Evolutionary conservation across 768 basidiomycete genomes (phyloP), one percentile per base, ranked within the genome.

Genomic region (Myochromella boudieri): DNA sequence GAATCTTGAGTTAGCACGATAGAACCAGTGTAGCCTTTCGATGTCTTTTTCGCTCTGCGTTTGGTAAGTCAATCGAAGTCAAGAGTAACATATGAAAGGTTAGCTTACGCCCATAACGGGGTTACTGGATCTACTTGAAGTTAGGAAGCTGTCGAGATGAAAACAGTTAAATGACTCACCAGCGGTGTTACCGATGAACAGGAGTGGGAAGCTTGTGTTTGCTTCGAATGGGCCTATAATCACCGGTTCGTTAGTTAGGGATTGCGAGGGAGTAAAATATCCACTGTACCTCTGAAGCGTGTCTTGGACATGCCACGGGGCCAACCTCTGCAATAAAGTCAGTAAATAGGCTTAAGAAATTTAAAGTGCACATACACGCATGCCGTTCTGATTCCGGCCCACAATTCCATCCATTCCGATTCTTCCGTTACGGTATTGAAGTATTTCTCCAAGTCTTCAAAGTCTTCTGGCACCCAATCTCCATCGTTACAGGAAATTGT

Each of bases 1-100:
- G 69, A 70, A 20, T 73, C 68, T 46, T 74, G 71, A 6, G 68
- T 71, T 15, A 75, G 55, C 10, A 76, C 69, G 12, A 70, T 66
- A 2, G 72, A 68, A n/a, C 55, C 58, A 2, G 59, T 48, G 55
- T 72, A 75, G 6, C 64, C 63, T 38, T 56, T 49, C 0, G 69
- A 67, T 51, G 65, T 71, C 28, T 70, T 68, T 52, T 67, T 66
- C 2, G 72, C 73, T 10, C 74, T 76, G 49, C 18, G 14, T 11
- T 15, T 7, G 3, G 26, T 15, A 24, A 28, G 20, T n/a, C n/a
- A n/a, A n/a, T n/a, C n/a, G n/a, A n/a, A n/a, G n/a, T n/a, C n/a
- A n/a, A n/a, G n/a, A n/a, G n/a, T n/a, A n/a, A n/a, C n/a, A n/a
- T n/a, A n/a, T n/a, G n/a, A n/a, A n/a, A n/a, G n/a, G n/a, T n/a